These are phyloP conservation scores for Gracilaria gracilis DNA, from an alignment of 23 red algal species.

Conservation along the genomic window DNA sequence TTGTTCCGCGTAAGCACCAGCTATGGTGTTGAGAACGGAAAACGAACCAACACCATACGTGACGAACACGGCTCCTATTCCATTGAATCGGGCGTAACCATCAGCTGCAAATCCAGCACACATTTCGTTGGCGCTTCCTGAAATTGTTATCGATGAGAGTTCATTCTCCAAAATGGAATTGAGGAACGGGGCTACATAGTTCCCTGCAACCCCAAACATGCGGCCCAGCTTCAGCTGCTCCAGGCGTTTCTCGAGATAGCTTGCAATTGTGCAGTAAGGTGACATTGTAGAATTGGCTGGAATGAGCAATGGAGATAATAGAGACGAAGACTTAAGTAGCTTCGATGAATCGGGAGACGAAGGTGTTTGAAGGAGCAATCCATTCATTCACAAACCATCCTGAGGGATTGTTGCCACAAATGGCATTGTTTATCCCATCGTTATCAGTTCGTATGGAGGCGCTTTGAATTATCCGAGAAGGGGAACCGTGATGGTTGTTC, in stretches of 20 bases:
- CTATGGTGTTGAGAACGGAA: background rate
- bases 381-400: too few relatives aligned
- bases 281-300: background rate
- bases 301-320: too few relatives aligned
- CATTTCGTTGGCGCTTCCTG: constrained; percentile 6
- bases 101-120: background rate
- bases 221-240: background rate
- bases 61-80: background rate
- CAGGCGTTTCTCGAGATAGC: background rate
- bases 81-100: background rate
- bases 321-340: too few relatives aligned
- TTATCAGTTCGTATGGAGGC: too few relatives aligned
- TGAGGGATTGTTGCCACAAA: too few relatives aligned
- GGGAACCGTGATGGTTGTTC: too few relatives aligned
- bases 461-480: too few relatives aligned
- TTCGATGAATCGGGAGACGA: too few relatives aligned
- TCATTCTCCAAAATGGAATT: background rate
- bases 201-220: background rate
- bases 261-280: background rate
- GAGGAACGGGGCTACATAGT: background rate
- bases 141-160: background rate
- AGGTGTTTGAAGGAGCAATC: too few relatives aligned
- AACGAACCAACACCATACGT: background rate
- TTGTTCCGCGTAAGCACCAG: constrained; percentile 12
- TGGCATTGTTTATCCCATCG: too few relatives aligned